Base-by-base conservation (phyloP, 2,329 filamentous ascomycete genomes). In the Fusarium ambrosium region DNA sequence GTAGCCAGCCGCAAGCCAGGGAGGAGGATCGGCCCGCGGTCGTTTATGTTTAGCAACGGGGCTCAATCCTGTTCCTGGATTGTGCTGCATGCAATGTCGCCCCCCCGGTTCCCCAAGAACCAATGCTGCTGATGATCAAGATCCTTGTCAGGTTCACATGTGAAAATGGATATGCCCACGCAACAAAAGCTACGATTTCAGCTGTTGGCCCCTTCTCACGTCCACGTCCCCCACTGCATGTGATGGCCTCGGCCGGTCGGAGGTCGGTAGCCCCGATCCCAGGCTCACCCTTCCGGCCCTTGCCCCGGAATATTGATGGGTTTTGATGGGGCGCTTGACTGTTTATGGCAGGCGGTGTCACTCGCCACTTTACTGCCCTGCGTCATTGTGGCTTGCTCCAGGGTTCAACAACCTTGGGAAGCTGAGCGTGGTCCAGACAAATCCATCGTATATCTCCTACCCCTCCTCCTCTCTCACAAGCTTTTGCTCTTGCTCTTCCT, bases 371-470 rank as follows among this genome's bases (percentile, higher is more conserved):
- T 77, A 53, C 73, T 78, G 75, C 78, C 77, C 51, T 78, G 76
- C 78, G 78, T 79, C 78, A 79, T 79, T 70, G 78, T 77, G 76
- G 76, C 77, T 74, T 72, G 70, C 77, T 70, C 69, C 73, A 72
- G 70, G 72, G 77, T 79, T 79, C 77, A 79, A 79, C 77, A 79
- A 78, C 70, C 72, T 74, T 72, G 64, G 71, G 56, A 69, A 76
- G 77, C 72, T 79, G 68, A 64, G 68, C 63, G 61, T 68, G 66
- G 60, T 41, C 60, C 69, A 77, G 77, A 68, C 74, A 71, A 62
- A 66, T 64, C 53, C 53, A 34, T 64, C 56, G 51, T 64, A 70
- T 72, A 74, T 69, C 68, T 68, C 27, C 71, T 69, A 75, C 74
- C 74, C 77, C 74, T 79, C 77, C 64, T 69, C 74, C 73, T 79